phyloP scores from a whole-genome alignment of 495 filamentous ascomycete genomes.

The Staphylotrichum tortipilum region DNA sequence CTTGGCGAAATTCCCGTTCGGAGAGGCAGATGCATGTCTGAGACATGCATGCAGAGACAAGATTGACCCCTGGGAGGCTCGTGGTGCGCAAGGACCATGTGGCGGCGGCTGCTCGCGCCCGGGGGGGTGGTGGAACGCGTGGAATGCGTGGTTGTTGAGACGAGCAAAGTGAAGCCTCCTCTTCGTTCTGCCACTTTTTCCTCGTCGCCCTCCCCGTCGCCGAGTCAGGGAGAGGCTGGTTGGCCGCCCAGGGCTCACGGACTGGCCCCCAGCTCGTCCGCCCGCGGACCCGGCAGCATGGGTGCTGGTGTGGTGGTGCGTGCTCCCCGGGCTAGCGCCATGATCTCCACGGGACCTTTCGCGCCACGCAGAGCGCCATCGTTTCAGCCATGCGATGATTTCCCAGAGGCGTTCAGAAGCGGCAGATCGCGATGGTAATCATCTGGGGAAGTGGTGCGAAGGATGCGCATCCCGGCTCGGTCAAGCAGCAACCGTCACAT shows the following conservation, averaged over 20 bases:
- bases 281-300: slow-evolving; percentile 4
- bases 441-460: slow-evolving; percentile 3
- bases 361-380: slow-evolving; percentile 17
- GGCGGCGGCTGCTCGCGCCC: too few species aligned
- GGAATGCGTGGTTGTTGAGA: too few species aligned
- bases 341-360: slow-evolving; percentile 15
- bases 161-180: too few species aligned
- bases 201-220: too few species aligned
- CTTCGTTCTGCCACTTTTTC: too few species aligned
- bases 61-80: too few species aligned
- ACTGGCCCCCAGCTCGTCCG: not conserved
- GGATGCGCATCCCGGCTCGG: not conserved
- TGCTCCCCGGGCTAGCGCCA: slow-evolving; percentile 10
- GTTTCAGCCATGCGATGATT: slow-evolving; percentile 11
- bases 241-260: too few species aligned
- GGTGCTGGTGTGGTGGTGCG: not conserved
- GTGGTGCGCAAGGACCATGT: not conserved
- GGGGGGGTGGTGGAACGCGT: too few species aligned
- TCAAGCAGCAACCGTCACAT: too few species aligned
- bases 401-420: not conserved
- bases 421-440: slow-evolving; percentile 2
- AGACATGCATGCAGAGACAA: slow-evolving; percentile 8
- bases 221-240: too few species aligned
- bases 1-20: not conserved
- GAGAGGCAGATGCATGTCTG: not conserved